Conservation (phyloP, 345 rosid genomes). For the Ceriops decandra region DNA sequence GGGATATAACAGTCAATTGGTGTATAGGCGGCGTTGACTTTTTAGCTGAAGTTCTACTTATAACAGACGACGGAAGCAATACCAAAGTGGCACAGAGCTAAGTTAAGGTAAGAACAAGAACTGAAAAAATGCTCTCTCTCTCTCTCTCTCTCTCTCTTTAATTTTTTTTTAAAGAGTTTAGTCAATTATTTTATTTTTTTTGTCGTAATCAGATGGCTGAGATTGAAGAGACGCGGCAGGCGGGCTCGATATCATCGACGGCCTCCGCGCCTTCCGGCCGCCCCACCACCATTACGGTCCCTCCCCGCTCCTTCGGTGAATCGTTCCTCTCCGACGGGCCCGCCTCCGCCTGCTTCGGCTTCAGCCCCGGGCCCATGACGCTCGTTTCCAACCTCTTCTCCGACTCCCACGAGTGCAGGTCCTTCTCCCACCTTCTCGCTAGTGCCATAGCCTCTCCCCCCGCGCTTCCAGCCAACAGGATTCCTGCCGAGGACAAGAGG, state of each 20-base stretch:
- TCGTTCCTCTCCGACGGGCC: conserved; percentile 33
- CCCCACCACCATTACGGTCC: conserved; percentile 46
- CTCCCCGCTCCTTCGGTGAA: conserved; percentile 50
- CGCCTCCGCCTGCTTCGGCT: conserved; percentile 32
- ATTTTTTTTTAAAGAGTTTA: too few species aligned
- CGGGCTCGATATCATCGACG: neutral
- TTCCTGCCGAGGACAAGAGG: neutral
- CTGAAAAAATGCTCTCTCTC: neutral
- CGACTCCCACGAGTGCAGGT: conserved; percentile 60
- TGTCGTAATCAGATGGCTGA: conserved; percentile 36
- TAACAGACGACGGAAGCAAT: conserved; percentile 5
- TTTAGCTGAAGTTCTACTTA: conserved; percentile 22
- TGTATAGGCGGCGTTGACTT: conserved; percentile 42
- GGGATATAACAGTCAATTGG: conserved; percentile 5
- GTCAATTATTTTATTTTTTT: too few species aligned
- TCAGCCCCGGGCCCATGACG: conserved; percentile 93
- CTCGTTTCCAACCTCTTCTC: conserved; percentile 67
- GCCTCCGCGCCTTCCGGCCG: conserved; percentile 38
- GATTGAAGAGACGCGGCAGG: conserved; percentile 21
- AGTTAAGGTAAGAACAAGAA: neutral
- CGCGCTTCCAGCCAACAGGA: conserved; percentile 8
- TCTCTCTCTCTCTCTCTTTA: too few species aligned
- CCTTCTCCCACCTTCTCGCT: conserved; percentile 83
- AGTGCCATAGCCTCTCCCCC: conserved; percentile 74
- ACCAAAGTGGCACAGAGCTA: neutral